Evolutionary conservation across 768 basidiomycete genomes (phyloP), one percentile per base, ranked within the genome.

Genomic region (Agrocybe praecox): DNA sequence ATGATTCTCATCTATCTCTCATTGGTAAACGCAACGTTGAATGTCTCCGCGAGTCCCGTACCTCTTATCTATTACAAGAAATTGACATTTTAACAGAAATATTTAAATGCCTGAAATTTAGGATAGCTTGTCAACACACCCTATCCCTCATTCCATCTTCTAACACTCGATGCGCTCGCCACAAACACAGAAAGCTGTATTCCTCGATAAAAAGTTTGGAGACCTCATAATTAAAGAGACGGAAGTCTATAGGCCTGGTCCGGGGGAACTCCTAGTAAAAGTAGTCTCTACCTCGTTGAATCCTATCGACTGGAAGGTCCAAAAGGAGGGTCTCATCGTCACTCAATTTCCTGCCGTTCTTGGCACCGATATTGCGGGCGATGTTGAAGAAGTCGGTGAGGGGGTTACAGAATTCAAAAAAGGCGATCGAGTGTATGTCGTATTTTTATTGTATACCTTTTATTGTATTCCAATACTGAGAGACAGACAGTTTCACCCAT

Each of bases 231-330:
- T 68, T 3, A 51, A 52, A 1, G 56, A 62, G 14, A 36, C 46
- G 2, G 24, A 54, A 14, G 55, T 65, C 1, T 55, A 58, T 23
- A 59, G 68, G 56, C 79, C 79, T 0, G 71, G 73, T 1, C 62
- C 65, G 2, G 73, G 73, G 9, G 70, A 83, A 56, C 48, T 82
- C n/a, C 69, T 83, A 46, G 67, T 82, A 53, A 73, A 76, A 57
- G 53, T 80, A 46, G 61, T 73, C 33, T 60, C 77, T 0, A 62
- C 67, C 2, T 77, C 71, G 2, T 71, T 84, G 8, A 82, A 84
- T 62, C 83, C 82, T 11, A 57, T 76, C 34, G 84, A 86, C 55
- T 81, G 80, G 67, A 82, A 81, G 63, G 72, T 83, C 21, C 80
- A 80, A 51, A 75, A 67, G 47, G 69, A 71, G 49, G 75, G 73